Base-by-base conservation (phyloP, 495 filamentous ascomycete species). In the Lophiostoma macrostomum region DNA sequence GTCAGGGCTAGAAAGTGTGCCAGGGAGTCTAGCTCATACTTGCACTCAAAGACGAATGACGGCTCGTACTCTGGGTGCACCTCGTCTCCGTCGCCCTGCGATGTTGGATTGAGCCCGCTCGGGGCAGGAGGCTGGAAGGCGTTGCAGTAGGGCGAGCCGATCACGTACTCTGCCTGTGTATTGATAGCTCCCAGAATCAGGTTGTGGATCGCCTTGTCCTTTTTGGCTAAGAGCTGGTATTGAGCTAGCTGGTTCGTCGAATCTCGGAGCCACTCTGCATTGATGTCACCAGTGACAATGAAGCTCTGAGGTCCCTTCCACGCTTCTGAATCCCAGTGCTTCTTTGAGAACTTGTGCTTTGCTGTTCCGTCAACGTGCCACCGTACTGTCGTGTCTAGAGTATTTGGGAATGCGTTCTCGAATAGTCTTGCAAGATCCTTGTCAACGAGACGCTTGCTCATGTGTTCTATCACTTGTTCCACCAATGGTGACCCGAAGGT, bases 231-330 rank as follows among this genome's bases (percentile, higher is more conserved):
- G 1, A 75, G 66, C 61, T 96, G 93, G 63, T 99, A 99, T 37
- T 91, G 90, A 4, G 80, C 78, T 13, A 99, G 69, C 66, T 99
- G 93, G 71, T 97, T 97, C 8, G 94, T 96, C 34, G 91, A 96
- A 70, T 99, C 93, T 41, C 93, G 85, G 35, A 99, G 73, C 93
- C 93, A 99, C 71, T 97, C 93, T 5, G 93, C 93, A 63, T 96
- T 86, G 66, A 99, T 99, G 64, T 99, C 93, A n/a, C 91, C 91
- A 0, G 93, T 99, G 38, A 99, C 94, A 55, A 99, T 86, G 69
- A 99, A 99, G 29, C 83, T 90, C 67, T 97, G 91, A 1, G 85
- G 70, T 0, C 90, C 91, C 50, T 85, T 76, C 90, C 90, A 95
- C 52, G 79, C 74, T 2, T 78, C 76, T 23, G 49, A 1, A 35